Base-by-base conservation (phyloP, 306 rosid genomes). In the Glycyrrhiza uralensis region DNA sequence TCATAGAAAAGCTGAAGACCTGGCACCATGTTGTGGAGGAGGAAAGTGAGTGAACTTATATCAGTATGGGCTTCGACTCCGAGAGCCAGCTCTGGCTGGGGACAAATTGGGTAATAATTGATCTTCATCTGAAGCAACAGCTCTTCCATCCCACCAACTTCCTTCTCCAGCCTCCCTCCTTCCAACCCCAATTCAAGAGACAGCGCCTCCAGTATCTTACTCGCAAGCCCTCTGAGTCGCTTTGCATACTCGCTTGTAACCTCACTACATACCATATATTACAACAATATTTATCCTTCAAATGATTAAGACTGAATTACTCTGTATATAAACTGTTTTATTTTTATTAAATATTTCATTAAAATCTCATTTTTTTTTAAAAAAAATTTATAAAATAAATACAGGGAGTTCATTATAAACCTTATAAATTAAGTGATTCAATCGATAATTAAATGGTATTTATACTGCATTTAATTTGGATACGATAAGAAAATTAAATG, bases 1-100 rank as follows among this genome's bases (percentile, higher is more conserved):
- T 69, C 55, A 36, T 87, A 85, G 81, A 84, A 81, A 20, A 92
- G 96, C 57, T 92, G 97, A 29, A 92, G 81, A 58, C 97, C 97
- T 2, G 97, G 97, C 10, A 92, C 96, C 97, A 92, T 92, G 45
- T 92, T 92, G 74, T 92, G 97, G 15, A 92, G 85, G 51, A 92
- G 77, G 84, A 92, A 92, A 63, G 97, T 87, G 3, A 92, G 94
- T 1, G 96, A 86, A 28, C 96, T 86, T 0, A 92, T 41, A 24
- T 92, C 97, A 0, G 97, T 92, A 73, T 92, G 97, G 0, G 97
- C 97, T 76, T 92, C 97, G 8, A 87, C 96, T 0, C 97, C 97
- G 0, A 92, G 86, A 29, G 97, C 96, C 1, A 92, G 84, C 20
- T 92, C 93, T 7, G 97, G 97, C 38, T 92, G 96, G 32, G 97